Base-by-base conservation (phyloP, 495 filamentous ascomycete species). In the Talaromyces thailandensis region DNA sequence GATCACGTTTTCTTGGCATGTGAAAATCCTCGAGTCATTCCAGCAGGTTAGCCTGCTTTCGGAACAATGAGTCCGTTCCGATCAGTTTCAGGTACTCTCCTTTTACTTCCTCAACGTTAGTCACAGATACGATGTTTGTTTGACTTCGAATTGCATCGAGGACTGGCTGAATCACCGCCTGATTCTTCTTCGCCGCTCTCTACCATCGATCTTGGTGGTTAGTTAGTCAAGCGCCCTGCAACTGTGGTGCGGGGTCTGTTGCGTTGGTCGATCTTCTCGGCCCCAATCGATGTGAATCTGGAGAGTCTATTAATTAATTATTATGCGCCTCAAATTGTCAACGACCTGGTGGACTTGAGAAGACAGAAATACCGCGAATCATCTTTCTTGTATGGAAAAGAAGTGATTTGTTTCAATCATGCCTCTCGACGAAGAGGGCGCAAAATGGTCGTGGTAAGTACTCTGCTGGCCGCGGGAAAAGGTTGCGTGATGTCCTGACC, bases 361-460 rank as follows among this genome's bases (percentile, higher is more conserved):
- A 31, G 29, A 57, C 3, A 21, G 5, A 24, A 56, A n/a, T 8
- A 35, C 9, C 18, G 32, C 23, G 7, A 11, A 3, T 35, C 9
- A 1, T 28, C 26, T 29, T 26, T 21, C 16, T 32, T 58, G 32
- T n/a, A 32, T 58, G 56, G 6, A 12, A 29, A 3, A 35, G 6
- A 21, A 18, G n/a, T 23, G 28, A 58, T 21, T 35, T 12, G 29
- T n/a, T 12, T 14, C 43, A 9, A 70, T 43, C 23, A 82, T 82
- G 79, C 79, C 79, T 65, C 68, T 75, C 14, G 79, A 82, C 32
- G 76, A 79, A 71, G 69, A 75, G 63, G 75, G 73, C 6, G 70
- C 69, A 31, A 82, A 82, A 64, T 82, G 80, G 80, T 79, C 80
- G 16, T 82, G 80, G 80, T 82, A 73, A 61, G 70, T 61, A 64